Evolutionary conservation across 2,329 filamentous ascomycete genomes (phyloP).

Genomic region (Xylaria sp.): DNA sequence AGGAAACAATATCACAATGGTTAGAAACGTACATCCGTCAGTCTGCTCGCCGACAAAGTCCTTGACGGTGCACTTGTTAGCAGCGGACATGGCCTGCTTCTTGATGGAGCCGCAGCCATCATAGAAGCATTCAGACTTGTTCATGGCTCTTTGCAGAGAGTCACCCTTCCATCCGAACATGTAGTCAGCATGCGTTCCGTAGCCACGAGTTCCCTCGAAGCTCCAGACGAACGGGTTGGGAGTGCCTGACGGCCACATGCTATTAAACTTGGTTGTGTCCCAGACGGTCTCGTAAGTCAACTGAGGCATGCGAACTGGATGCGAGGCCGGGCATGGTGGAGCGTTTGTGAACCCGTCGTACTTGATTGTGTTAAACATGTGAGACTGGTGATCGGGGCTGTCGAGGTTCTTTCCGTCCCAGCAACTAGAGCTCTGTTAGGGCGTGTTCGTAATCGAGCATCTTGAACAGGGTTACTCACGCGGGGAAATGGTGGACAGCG

Average conservation of each 20-base stretch:
- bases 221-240: conserved; percentile 43
- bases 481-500: conserved; percentile 49
- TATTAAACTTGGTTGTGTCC: conserved; percentile 49
- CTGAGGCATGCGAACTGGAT: conserved; percentile 51
- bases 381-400: conserved; percentile 34
- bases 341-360: conserved; percentile 30
- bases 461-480: conserved; percentile 34
- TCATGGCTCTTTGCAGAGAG: conserved; percentile 43
- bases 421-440: conserved; percentile 39
- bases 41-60: conserved; percentile 40
- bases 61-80: conserved; percentile 41
- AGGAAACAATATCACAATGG: background rate
- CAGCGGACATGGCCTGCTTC: conserved; percentile 40
- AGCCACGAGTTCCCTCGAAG: conserved; percentile 42
- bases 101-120: conserved; percentile 43
- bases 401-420: conserved; percentile 53
- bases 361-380: conserved; percentile 39
- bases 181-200: conserved; percentile 46
- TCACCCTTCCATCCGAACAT: conserved; percentile 45
- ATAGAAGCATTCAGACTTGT: conserved; percentile 50
- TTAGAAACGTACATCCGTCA: conserved; percentile 41
- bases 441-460: background rate
- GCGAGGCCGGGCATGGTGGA: conserved; percentile 38
- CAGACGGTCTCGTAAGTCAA: conserved; percentile 53
- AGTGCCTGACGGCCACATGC: conserved; percentile 44